Conservation (phyloP, 2,329 filamentous ascomycete species). For the Bipolaris bicolor region DNA sequence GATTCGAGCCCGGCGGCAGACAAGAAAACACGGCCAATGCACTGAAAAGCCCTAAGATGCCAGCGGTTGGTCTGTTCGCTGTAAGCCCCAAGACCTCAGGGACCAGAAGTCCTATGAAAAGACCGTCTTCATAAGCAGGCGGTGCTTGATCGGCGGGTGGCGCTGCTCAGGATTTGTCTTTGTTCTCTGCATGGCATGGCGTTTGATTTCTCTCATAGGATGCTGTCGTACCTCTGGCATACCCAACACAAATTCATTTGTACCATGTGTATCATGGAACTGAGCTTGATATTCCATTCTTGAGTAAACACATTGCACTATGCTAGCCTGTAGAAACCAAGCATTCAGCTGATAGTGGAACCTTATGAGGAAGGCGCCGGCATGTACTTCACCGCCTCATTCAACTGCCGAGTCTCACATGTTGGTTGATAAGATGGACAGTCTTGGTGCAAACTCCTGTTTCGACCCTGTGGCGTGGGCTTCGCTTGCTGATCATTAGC, state of each 20-base stretch:
- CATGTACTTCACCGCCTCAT: neutral
- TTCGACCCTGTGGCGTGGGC: neutral
- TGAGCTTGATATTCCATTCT: neutral
- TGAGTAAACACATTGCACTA: neutral
- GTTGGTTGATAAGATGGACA: neutral
- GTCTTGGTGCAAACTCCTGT: slow-evolving; percentile 6
- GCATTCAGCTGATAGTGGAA: neutral
- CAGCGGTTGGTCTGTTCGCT: slow-evolving; percentile 39
- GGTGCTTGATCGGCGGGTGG: neutral
- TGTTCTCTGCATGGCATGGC: slow-evolving; percentile 18
- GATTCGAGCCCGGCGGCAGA: slow-evolving; percentile 6
- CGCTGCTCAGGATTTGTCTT: neutral
- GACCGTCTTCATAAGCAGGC: slow-evolving; percentile 25
- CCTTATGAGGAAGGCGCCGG: neutral
- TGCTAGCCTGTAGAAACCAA: neutral
- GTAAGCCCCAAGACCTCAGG: slow-evolving; percentile 33
- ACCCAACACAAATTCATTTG: neutral
- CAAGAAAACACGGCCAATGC: slow-evolving; percentile 21
- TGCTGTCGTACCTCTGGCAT: neutral
- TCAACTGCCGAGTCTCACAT: neutral
- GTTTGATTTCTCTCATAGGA: slow-evolving; percentile 1
- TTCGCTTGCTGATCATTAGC: slow-evolving; percentile 7
- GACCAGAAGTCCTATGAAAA: slow-evolving; percentile 34
- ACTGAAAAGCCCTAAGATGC: slow-evolving; percentile 29
- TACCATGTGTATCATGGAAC: neutral